Base-by-base conservation (phyloP, 106 monocot genomes). In the Vanilla planifolia region DNA sequence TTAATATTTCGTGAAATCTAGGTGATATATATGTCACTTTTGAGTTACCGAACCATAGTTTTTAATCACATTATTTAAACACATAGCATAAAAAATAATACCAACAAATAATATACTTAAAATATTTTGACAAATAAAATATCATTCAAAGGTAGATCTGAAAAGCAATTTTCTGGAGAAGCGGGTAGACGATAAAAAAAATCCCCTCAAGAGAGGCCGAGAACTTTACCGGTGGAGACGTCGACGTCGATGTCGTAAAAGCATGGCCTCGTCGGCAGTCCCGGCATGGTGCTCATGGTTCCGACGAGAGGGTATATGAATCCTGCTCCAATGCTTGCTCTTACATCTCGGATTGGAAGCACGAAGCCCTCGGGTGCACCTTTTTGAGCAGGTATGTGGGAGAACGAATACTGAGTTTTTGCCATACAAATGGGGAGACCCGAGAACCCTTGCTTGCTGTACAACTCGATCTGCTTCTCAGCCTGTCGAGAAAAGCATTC, bases 241-340 rank as follows among this genome's bases (percentile, higher is more conserved):
- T 98, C 92, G 29, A 98, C 63, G 51, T 92, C 98, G 5, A 98
- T 98, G 21, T 98, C 92, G 26, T 88, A 98, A 79, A 98, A 98
- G 71, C 98, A 98, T 22, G 98, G 98, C 9, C 98, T 75, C 0
- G 98, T 98, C 13, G 98, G 92, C 34, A 98, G 98, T 17, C 98
- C 98, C 5, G 96, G 98, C 98, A 98, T 98, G 0, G 98, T 98
- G 53, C 88, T 92, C 92, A 98, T 98, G 1, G 88, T 64, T 48
- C 82, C 87, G 0, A 88, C 87, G 1, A 98, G 72, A 9, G 98
- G 98, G 37, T 85, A 98, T 35, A 98, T 91, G 66, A 98, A 98
- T 1, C 98, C 98, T 9, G 98, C 98, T 22, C 98, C 98, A n/a
- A 88, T 92, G 62, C 98, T 92, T 5, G 92, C 98, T 46, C 92